Conservation (phyloP, 805 yeast genomes). For the Phaffomyces thermotolerans region DNA sequence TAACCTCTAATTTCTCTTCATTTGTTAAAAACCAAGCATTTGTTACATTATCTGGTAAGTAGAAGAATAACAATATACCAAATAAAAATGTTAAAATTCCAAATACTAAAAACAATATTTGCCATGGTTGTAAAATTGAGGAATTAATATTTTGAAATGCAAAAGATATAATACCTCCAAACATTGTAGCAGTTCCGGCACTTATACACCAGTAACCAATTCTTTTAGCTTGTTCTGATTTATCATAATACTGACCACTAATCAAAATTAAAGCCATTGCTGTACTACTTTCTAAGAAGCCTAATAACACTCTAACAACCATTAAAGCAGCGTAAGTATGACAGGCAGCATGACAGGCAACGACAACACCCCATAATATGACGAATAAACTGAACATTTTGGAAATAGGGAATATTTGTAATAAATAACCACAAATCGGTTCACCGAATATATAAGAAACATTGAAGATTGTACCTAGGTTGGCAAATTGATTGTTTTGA, state of each 20-base stretch:
- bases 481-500: constrained; percentile 40
- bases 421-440: constrained; percentile 35
- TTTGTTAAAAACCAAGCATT: constrained; percentile 25
- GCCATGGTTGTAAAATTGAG: constrained; percentile 42
- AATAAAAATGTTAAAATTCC: constrained; percentile 44
- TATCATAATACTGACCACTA: constrained; percentile 53
- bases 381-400: constrained; percentile 39
- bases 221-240: constrained; percentile 42
- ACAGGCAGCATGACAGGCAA: constrained; percentile 42
- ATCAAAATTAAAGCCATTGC: constrained; percentile 48
- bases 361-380: constrained; percentile 43
- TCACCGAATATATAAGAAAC: constrained; percentile 46
- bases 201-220: constrained; percentile 49
- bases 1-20: constrained; percentile 31
- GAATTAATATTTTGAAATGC: constrained; percentile 45
- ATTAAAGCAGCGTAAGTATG: constrained; percentile 43
- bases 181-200: constrained; percentile 41
- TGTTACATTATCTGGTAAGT: constrained; percentile 44
- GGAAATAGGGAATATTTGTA: constrained; percentile 47
- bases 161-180: constrained; percentile 39
- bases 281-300: constrained; percentile 45
- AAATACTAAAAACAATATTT: constrained; percentile 46
- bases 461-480: constrained; percentile 45
- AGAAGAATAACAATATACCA: constrained; percentile 35
- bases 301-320: constrained; percentile 44